phyloP scores from a whole-genome alignment of 2,329 filamentous ascomycete genomes.

The Fusarium citri region DNA sequence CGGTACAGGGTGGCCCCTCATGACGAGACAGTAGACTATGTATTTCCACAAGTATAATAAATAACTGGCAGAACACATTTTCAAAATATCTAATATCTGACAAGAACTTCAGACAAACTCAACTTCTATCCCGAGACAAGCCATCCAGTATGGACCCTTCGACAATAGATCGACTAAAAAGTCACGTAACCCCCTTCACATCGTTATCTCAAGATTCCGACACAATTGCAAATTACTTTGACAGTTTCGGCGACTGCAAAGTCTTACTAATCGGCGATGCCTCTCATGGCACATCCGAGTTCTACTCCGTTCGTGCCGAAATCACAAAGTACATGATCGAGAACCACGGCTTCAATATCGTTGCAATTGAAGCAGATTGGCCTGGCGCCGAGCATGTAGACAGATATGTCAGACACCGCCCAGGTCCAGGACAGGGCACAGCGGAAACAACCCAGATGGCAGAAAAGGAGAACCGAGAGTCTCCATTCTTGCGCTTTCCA shows the following conservation, averaged over 20 bases:
- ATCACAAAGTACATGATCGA: conserved; percentile 35
- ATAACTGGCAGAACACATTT: background rate
- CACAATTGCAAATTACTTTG: conserved; percentile 18
- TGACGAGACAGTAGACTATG: background rate
- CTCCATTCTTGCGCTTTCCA: conserved; percentile 22
- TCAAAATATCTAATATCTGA: background rate
- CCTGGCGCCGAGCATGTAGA: conserved; percentile 28
- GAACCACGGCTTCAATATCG: conserved; percentile 31
- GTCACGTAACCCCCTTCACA: conserved; percentile 16
- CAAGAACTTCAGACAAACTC: background rate
- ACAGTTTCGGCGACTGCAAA: conserved; percentile 25
- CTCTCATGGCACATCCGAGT: conserved; percentile 31
- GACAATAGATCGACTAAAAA: conserved; percentile 14
- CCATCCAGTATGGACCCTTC: conserved; percentile 11
- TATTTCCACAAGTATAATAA: background rate
- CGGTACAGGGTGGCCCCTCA: background rate
- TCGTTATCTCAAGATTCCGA: conserved; percentile 8
- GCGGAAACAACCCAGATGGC: conserved; percentile 20
- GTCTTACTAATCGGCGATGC: conserved; percentile 25
- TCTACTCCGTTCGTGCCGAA: conserved; percentile 25
- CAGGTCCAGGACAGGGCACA: conserved; percentile 14
- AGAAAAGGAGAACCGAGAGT: conserved; percentile 17
- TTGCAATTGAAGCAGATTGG: conserved; percentile 33
- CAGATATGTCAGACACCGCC: conserved; percentile 19
- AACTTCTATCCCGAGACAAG: background rate